Evolutionary conservation across 2,329 filamentous ascomycete genomes (phyloP), one percentile per base, ranked within the genome.

Genomic region (Colletotrichum sp.): DNA sequence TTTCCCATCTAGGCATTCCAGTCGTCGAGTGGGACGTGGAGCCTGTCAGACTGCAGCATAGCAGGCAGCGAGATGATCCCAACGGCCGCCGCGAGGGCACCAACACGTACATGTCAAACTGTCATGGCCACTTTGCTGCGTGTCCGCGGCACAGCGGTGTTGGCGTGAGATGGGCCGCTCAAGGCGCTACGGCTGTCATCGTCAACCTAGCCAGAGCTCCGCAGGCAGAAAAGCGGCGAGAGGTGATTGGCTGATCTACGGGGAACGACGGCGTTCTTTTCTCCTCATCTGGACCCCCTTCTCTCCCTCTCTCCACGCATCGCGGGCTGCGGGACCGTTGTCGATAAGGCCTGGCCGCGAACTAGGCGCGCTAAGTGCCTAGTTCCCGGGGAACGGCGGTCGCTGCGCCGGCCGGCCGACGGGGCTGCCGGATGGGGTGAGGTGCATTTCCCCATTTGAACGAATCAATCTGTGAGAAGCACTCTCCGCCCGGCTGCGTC

Each of bases 371-470:
- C 68, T 49, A 52, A 70, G n/a, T 52, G 4, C 4, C 64, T 39
- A 26, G 24, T 63, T 72, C 10, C 72, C 70, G 73, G 70, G 73
- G 73, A 69, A 73, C 73, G 24, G 49, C 64, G 73, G 59, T 52
- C 16, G 44, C 44, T 64, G 3, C 15, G 44, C 70, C 59, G 64
- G 57, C 64, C 55, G 59, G 18, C 44, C n/a, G 34, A 32, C 64
- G 57, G 64, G 44, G 32, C 52, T 69, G 32, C 57, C 64, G 4
- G 55, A 73, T 65, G 26, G 15, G 28, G 70, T 26, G 70, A 69
- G 36, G 59, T 39, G 69, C 70, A 65, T 64, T 18, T 10, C 15
- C 24, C 34, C 26, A 49, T 32, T 28, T 44, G 9, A 24, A 8
- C 21, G 13, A 70, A 55, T 55, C 44, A 52, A 52, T 21, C 12